These are phyloP conservation scores for Hebeloma cylindrosporum DNA, from an alignment of 768 basidiomycete species.

Conservation along the genomic window DNA sequence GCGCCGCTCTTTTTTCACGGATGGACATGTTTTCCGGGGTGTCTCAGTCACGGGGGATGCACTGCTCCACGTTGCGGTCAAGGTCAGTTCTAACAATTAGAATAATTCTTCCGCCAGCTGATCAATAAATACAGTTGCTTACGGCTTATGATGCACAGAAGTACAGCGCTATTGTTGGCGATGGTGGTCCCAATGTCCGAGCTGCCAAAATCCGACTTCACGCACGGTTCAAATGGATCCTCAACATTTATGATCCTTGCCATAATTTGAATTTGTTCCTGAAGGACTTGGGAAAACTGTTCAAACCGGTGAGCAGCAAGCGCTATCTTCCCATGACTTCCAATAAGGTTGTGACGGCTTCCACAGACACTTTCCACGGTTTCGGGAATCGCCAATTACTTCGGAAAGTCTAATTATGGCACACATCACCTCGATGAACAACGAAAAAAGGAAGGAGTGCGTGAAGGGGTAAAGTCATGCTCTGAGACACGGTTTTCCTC, in stretches of 20 bases:
- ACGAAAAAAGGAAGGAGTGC: constrained; percentile 17
- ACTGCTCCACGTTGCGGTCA: constrained; percentile 10
- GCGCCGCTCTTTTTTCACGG: constrained; percentile 24
- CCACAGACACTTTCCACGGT: constrained; percentile 22
- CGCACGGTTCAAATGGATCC: constrained; percentile 21
- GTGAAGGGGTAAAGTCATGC: constrained; percentile 22
- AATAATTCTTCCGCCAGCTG: not conserved
- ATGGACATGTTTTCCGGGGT: constrained; percentile 27
- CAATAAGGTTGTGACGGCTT: too few relatives aligned
- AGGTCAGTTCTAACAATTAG: not conserved
- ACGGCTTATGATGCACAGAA: constrained; percentile 7
- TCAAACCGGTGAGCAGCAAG: constrained; percentile 22
- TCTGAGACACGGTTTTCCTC: constrained; percentile 28
- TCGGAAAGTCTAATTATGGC: constrained; percentile 29
- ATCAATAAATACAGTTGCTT: constrained; percentile 12
- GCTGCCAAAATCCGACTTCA: constrained; percentile 15
- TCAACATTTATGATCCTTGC: constrained; percentile 31
- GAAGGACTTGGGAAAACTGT: constrained; percentile 30
- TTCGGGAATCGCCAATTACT: constrained; percentile 26
- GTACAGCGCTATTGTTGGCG: constrained; percentile 23
- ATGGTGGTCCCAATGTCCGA: constrained; percentile 29
- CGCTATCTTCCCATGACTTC: not conserved
- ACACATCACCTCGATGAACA: constrained; percentile 21
- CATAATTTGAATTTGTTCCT: constrained; percentile 29
- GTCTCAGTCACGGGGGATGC: constrained; percentile 23